Conservation (phyloP, 148 eudicot species). For the Vaccinium macrocarpon region DNA sequence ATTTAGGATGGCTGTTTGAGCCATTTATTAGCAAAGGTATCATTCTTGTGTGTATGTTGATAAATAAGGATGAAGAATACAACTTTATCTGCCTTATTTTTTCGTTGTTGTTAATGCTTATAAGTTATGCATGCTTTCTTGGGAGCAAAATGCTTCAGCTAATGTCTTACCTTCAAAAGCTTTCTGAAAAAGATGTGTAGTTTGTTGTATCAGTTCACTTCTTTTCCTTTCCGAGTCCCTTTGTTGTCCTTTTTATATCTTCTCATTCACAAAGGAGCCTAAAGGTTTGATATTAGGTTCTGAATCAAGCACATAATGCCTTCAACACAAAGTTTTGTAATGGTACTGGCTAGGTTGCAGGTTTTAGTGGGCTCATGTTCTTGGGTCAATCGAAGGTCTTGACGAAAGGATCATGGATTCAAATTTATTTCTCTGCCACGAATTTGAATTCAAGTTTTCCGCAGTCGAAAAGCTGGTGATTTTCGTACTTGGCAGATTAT, state of each 20-base stretch:
- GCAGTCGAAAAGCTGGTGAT: neutral
- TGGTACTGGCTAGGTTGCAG: neutral
- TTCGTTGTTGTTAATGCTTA: neutral
- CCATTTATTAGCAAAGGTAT: neutral
- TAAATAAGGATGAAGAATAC: neutral
- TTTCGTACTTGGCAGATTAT: neutral
- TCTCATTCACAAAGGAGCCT: neutral
- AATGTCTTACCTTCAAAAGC: conserved; percentile 6
- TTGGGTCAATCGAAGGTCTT: neutral
- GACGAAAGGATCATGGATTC: neutral
- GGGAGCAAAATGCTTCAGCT: neutral
- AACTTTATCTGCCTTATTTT: neutral
- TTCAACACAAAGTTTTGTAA: neutral
- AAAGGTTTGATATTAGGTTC: neutral
- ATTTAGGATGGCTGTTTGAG: neutral
- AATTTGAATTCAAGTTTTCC: neutral
- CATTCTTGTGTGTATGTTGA: neutral
- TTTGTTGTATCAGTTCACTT: neutral
- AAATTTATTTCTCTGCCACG: neutral
- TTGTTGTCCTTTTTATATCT: neutral
- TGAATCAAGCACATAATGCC: conserved; percentile 1
- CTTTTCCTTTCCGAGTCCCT: neutral
- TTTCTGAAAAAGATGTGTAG: neutral
- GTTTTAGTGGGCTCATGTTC: neutral
- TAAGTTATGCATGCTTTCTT: neutral